A percentile compares a stretch with the other conserved stretches of the same genome.
phyloP scores from a whole-genome alignment of 306 rosid genomes.

The Lathyrus oleraceus region DNA sequence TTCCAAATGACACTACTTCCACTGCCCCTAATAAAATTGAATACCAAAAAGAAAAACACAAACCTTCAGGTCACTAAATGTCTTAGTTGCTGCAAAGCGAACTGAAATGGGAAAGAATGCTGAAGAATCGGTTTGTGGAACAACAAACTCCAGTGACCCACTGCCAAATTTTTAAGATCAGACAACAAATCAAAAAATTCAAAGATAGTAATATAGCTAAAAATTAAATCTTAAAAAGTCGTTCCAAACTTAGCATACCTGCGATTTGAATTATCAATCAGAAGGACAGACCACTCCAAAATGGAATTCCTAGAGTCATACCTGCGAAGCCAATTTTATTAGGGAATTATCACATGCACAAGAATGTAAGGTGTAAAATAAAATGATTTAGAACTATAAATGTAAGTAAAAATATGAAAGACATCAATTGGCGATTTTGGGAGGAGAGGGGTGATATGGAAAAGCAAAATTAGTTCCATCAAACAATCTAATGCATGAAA shows the following conservation, averaged over 20 bases:
- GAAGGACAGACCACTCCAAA: constrained; percentile 92
- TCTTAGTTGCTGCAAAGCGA: constrained; percentile 67
- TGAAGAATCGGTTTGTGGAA: constrained; percentile 85
- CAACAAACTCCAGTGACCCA: constrained; percentile 94
- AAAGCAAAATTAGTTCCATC: neutral
- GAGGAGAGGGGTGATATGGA: neutral
- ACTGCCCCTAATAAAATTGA: neutral
- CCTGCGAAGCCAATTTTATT: constrained; percentile 47
- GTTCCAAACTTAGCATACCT: constrained; percentile 51
- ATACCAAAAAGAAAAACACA: constrained; percentile 15
- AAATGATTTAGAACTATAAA: constrained; percentile 1
- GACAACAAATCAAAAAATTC: constrained; percentile 12
- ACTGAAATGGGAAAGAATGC: constrained; percentile 88
- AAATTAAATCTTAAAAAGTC: constrained; percentile 1
- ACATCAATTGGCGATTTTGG: neutral
- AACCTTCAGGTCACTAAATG: constrained; percentile 94
- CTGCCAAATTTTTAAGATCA: constrained; percentile 53
- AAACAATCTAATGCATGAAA: constrained; percentile 5
- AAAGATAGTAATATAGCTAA: neutral
- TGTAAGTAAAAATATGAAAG: constrained; percentile 1
- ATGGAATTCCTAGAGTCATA: constrained; percentile 82
- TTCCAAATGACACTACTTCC: neutral
- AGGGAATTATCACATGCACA: neutral
- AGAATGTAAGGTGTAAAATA: constrained; percentile 5
- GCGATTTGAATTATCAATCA: constrained; percentile 86